Evolutionary conservation across 495 filamentous ascomycete genomes (phyloP), one percentile per base, ranked within the genome.

Genomic region (Elasticomyces elasticus): DNA sequence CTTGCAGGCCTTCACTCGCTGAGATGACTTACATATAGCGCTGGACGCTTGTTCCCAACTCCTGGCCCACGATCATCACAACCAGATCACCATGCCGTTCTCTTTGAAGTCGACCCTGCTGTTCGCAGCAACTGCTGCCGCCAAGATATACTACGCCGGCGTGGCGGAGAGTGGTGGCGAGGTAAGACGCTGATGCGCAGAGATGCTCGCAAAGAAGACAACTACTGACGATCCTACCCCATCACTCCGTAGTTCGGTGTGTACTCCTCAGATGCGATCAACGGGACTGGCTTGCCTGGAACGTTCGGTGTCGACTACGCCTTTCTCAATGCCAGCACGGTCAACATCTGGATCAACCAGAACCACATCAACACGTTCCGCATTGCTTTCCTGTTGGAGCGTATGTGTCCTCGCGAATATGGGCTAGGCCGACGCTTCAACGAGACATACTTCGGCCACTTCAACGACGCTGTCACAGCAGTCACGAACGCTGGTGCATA

Each of bases 401-500:
- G 63, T 7, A 65, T 65, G 63, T 65, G 63, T 51, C 63, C 60
- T 2, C 44, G 58, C 27, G 49, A 43, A 23, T 60, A 58, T 24
- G 63, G 63, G n/a, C 52, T 65, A 0, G 63, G 63, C 1, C 38
- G 24, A 20, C 54, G 46, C 0, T 58, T 65, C 60, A 61, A 65
- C 48, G 63, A 65, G 51, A 58, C 63, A 10, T 65, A 65, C 60
- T 63, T 65, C 42, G 30, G 19, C 23, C 28, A 60, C 13, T 65
- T 54, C 42, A 37, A 57, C 31, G 54, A 60, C 22, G 63, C 63
- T 10, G 53, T 65, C 38, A 58, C 49, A 25, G 60, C 56, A 40
- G 61, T 65, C 47, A 65, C 63, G 1, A 58, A 58, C 37, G 22
- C 28, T 2, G 59, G 63, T 38, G 51, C 55, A 12, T 65, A 65